Evolutionary conservation across 768 basidiomycete genomes (phyloP), one percentile per base, ranked within the genome.

Genomic region (Multifurca ochricompacta): DNA sequence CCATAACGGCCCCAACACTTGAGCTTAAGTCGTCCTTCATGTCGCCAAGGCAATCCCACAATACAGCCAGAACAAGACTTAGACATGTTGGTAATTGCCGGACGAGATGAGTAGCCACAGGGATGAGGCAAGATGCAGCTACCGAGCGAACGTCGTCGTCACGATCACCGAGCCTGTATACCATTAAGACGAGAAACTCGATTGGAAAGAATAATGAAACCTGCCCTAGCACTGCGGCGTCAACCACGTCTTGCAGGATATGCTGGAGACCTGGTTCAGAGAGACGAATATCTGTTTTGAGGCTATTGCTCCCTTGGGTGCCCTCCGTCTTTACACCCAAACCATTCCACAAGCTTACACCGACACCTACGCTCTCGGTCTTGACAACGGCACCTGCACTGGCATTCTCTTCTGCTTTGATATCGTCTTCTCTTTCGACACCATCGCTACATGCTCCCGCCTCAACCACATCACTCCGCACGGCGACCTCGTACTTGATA

Each of bases 71-170:
- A 25, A 99, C 81, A 13, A 76, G 74, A 48, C 80, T 75, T 2
- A 97, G 73, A 10, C 84, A 81, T 40, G 83, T 80, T 8, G 83
- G 81, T 7, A 97, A 70, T 56, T 81, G 78, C 25, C 80, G 72
- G 4, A 96, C 91, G 31, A 99, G 78, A 57, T 85, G 82, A 2
- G 77, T 75, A 0, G 90, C 83, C n/a, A 99, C 82, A 2, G 96
- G 96, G 5, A 90, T 71, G 35, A 99, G 71, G 64, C 94, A 95
- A 1, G 89, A 83, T 11, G 96, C 95, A 1, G 94, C 94, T 0
- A 96, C 93, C 0, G 91, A 86, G 36, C 94, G 86, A 43, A 99
- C 96, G 66, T 99, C 96, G 62, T 99, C 96, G 62, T 98, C 96
- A 3, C 76, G 75, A 65, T 98, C 96, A 18, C 84, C 77, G 21